A percentile compares a stretch with the other conserved stretches of the same genome.
These are phyloP conservation scores for Cryomyces antarcticus DNA, from an alignment of 495 filamentous ascomycete genomes.

Conservation along the genomic window DNA sequence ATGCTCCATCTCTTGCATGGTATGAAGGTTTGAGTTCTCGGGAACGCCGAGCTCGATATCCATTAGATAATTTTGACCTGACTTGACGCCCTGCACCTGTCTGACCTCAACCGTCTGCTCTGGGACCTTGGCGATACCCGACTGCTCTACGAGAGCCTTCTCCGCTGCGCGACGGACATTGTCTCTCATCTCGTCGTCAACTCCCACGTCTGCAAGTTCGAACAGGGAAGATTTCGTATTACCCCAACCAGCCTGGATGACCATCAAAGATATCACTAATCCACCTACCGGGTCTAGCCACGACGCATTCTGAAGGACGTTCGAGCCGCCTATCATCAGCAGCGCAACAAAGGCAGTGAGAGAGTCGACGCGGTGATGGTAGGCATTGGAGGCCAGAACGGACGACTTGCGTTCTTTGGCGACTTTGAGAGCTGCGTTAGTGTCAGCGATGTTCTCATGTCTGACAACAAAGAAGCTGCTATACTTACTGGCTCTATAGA, in stretches of 20 bases:
- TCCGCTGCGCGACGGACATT: conserved; percentile 42
- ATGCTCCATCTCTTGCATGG: conserved; percentile 48
- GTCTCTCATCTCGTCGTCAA: conserved; percentile 61
- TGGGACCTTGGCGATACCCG: conserved; percentile 11
- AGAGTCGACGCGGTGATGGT: conserved; percentile 91
- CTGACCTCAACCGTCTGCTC: conserved; percentile 37
- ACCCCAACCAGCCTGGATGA: conserved; percentile 71
- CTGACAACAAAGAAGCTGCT: neutral
- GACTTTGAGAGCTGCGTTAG: conserved; percentile 67
- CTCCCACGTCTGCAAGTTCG: conserved; percentile 74
- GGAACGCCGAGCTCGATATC: conserved; percentile 72
- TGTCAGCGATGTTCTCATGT: conserved; percentile 8
- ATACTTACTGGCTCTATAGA: conserved; percentile 85
- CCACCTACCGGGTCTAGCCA: conserved; percentile 96
- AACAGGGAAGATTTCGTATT: conserved; percentile 67
- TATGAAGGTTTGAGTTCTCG: conserved; percentile 44
- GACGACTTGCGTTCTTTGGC: conserved; percentile 87
- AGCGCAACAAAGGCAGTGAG: conserved; percentile 86
- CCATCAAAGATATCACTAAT: conserved; percentile 74
- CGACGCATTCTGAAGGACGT: conserved; percentile 57
- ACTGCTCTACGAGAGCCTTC: conserved; percentile 30
- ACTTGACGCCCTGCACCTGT: conserved; percentile 73
- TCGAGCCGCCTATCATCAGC: conserved; percentile 69
- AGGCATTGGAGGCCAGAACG: conserved; percentile 87
- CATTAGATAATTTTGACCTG: conserved; percentile 83